These are phyloP conservation scores for Xylariaceae sp. DNA, from an alignment of 2,329 filamentous ascomycete genomes.

Conservation along the genomic window DNA sequence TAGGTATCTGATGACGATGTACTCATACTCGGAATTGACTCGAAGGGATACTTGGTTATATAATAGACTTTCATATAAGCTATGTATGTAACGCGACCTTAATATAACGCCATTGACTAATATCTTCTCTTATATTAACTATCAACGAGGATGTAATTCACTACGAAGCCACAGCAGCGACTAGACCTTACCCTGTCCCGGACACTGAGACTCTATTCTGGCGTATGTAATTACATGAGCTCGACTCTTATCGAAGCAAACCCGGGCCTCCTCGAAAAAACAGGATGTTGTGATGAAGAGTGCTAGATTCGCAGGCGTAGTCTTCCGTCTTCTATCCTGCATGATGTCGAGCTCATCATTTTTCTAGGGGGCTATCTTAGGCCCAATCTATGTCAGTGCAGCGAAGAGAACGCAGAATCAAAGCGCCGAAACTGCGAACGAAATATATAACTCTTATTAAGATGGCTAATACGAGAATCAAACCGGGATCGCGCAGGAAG, in stretches of 20 bases:
- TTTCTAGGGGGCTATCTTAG: slow-evolving; percentile 32
- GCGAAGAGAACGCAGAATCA: slow-evolving; percentile 26
- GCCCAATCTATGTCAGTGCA: slow-evolving; percentile 26
- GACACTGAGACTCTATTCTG: slow-evolving; percentile 52
- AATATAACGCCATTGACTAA: no score
- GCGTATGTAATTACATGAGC: slow-evolving; percentile 54
- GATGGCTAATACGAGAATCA: slow-evolving; percentile 31
- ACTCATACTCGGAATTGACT: no score
- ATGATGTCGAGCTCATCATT: slow-evolving; percentile 1
- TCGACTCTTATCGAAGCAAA: slow-evolving; percentile 55
- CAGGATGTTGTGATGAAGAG: slow-evolving; percentile 58
- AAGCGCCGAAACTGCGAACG: slow-evolving; percentile 32
- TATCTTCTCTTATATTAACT: no score
- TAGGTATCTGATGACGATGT: no score
- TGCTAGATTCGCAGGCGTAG: slow-evolving; percentile 56
- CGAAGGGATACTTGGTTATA: no score
- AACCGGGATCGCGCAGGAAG: slow-evolving; percentile 34
- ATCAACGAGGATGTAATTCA: no score
- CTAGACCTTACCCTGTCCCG: slow-evolving; percentile 28
- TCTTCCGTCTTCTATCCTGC: slow-evolving; percentile 28
- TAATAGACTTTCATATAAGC: no score
- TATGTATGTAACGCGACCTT: no score
- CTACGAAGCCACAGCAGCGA: not conserved
- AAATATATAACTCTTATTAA: slow-evolving; percentile 37
- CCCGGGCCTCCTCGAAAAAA: slow-evolving; percentile 47